These are phyloP conservation scores for Paramecium caudatum DNA, from an alignment of 73 alveolate genomes.

Conservation along the genomic window DNA sequence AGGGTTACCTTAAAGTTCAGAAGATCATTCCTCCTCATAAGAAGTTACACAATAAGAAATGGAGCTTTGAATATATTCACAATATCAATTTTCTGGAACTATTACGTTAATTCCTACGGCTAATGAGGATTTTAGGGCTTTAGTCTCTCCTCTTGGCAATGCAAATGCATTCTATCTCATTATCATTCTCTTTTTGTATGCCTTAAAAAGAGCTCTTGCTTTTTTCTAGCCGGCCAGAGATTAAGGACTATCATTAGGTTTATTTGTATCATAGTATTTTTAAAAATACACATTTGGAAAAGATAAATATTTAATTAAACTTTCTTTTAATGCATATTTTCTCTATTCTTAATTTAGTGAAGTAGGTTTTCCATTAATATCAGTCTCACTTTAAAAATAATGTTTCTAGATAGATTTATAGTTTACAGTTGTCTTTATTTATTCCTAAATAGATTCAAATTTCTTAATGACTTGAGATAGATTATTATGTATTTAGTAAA, in stretches of 20 bases:
- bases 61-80: neutral
- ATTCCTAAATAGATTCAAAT: neutral
- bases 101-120: constrained; percentile 29
- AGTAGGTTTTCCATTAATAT: neutral
- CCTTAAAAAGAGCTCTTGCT: neutral
- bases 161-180: constrained; percentile 17
- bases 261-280: neutral
- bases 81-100: constrained; percentile 36
- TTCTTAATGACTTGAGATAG: constrained; percentile 12
- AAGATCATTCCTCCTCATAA: constrained; percentile 18
- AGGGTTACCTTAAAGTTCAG: constrained; percentile 20
- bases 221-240: neutral
- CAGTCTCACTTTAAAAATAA: too few relatives aligned
- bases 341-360: neutral
- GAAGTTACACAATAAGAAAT: constrained; percentile 33
- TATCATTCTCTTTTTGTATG: neutral
- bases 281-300: constrained; percentile 4
- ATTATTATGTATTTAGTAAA: constrained; percentile 5
- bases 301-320: neutral
- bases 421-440: neutral
- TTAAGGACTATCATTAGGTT: neutral
- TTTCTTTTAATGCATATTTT: neutral
- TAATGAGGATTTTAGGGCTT: neutral
- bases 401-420: neutral
- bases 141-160: neutral